Conservation (phyloP, 441 rosid genomes). For the Populus tomentosa region DNA sequence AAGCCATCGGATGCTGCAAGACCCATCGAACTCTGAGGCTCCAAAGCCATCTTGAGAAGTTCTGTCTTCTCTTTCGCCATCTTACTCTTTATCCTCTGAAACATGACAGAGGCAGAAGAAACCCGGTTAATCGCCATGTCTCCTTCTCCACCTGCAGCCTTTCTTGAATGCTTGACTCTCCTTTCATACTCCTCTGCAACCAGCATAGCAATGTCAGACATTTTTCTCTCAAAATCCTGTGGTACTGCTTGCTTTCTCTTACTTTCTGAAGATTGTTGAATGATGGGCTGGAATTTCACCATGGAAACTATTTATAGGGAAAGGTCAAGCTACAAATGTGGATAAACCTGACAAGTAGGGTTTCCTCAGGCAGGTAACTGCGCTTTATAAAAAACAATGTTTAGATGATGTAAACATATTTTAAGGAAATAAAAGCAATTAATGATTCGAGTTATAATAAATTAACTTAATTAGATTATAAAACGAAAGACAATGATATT, state of each 20-base stretch:
- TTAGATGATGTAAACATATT: no score
- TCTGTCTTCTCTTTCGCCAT: constrained; percentile 13
- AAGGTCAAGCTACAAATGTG: not conserved
- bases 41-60: not conserved
- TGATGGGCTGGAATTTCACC: not conserved
- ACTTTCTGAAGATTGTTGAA: not conserved
- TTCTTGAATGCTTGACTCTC: constrained; percentile 31
- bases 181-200: constrained; percentile 63
- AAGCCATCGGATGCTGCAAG: constrained; percentile 43
- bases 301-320: constrained; percentile 12
- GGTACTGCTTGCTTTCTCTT: not conserved
- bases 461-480: no score
- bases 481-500: no score
- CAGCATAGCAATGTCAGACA: constrained; percentile 61
- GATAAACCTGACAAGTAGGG: constrained; percentile 26
- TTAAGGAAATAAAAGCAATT: no score
- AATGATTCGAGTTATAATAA: no score
- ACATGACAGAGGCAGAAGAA: constrained; percentile 8
- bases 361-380: no score
- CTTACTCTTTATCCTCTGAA: constrained; percentile 16
- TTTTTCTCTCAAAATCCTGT: not conserved
- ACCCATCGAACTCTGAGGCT: constrained; percentile 28
- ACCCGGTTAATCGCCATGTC: not conserved
- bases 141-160: not conserved
- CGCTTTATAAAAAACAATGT: no score